Conservation (phyloP, 2,329 filamentous ascomycete genomes). For the Fusarium newnesense region DNA sequence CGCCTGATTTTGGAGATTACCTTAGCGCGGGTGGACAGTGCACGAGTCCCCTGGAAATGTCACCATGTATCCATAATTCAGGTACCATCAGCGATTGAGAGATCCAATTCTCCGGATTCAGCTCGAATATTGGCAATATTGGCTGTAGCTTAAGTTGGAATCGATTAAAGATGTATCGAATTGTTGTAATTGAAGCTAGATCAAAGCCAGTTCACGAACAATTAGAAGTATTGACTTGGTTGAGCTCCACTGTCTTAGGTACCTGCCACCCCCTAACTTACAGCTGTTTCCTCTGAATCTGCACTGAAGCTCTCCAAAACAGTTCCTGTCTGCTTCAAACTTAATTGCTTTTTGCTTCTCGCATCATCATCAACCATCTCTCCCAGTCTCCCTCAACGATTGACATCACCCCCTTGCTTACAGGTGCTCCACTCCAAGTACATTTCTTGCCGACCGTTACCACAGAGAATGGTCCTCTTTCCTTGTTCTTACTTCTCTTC, state of each 20-base stretch:
- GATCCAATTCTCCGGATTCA: not conserved
- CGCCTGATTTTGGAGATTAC: conserved; percentile 18
- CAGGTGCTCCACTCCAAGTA: conserved; percentile 15
- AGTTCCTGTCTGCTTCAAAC: not conserved
- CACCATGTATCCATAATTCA: not conserved
- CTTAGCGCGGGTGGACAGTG: conserved; percentile 19
- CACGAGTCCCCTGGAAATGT: not conserved
- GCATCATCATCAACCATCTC: conserved; percentile 8
- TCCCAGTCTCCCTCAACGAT: not conserved
- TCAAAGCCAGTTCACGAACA: not conserved
- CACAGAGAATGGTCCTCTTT: conserved; percentile 19
- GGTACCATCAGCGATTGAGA: not conserved
- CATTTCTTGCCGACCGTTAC: conserved; percentile 30
- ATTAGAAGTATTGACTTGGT: not conserved
- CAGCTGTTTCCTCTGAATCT: not conserved
- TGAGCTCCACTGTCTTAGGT: not conserved
- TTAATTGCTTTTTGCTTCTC: conserved; percentile 26
- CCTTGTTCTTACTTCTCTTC: not conserved
- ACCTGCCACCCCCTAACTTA: not conserved
- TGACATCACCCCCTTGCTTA: conserved; percentile 23
- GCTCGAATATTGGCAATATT: not conserved
- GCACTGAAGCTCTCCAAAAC: not conserved
- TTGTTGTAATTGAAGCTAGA: not conserved
- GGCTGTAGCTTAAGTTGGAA: not conserved
- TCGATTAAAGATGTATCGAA: not conserved